These are phyloP conservation scores for Exophiala bonariae DNA, from an alignment of 2,329 filamentous ascomycete genomes.

Conservation along the genomic window DNA sequence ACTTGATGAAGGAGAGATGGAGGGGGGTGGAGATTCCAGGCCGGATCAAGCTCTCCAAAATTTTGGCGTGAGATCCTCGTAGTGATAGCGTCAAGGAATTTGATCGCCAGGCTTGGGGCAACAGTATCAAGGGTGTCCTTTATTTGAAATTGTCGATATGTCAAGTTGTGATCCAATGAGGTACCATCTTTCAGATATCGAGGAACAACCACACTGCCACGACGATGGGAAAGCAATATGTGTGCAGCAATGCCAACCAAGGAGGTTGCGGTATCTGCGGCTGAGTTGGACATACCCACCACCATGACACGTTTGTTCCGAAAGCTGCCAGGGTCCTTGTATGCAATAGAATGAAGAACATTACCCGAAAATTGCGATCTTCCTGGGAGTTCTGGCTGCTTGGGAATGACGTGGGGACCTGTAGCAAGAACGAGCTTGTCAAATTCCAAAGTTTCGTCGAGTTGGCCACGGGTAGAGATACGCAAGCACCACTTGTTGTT, in stretches of 20 bases:
- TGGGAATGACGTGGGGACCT: constrained; percentile 26
- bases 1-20: constrained; percentile 29
- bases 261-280: constrained; percentile 25
- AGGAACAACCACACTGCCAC: constrained; percentile 14
- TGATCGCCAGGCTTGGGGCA: constrained; percentile 14
- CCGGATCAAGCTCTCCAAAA: constrained; percentile 12
- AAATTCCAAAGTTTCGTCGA: constrained; percentile 18
- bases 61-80: constrained; percentile 10
- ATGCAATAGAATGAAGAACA: constrained; percentile 21
- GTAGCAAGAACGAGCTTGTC: constrained; percentile 36
- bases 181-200: constrained; percentile 23
- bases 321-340: constrained; percentile 15
- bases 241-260: constrained; percentile 21
- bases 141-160: constrained; percentile 21
- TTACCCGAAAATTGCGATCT: constrained; percentile 23
- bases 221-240: constrained; percentile 26
- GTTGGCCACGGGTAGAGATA: constrained; percentile 7
- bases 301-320: constrained; percentile 25
- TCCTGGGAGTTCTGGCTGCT: constrained; percentile 20
- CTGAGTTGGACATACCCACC: constrained; percentile 29
- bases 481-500: constrained; percentile 12
- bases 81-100: constrained; percentile 15
- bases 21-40: constrained; percentile 31
- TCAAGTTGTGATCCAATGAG: constrained; percentile 25
- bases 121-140: constrained; percentile 7